phyloP scores from a whole-genome alignment of 1,284 basidiomycete genomes.

The Trichosporon inkin region DNA sequence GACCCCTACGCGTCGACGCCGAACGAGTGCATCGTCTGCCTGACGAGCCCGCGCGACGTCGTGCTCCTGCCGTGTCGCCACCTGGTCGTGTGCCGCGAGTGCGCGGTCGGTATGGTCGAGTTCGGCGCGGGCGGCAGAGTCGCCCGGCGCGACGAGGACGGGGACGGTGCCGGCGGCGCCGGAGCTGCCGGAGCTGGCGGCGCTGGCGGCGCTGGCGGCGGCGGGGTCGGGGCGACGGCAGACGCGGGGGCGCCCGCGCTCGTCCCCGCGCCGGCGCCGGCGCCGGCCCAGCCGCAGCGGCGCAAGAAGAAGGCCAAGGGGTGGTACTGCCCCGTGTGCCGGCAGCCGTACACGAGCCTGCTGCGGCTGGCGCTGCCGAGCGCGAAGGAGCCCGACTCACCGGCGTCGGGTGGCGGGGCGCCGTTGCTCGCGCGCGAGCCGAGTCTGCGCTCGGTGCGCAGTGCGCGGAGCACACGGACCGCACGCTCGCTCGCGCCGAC shows the following conservation, averaged over 20 bases:
- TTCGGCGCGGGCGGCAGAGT: constrained; percentile 85
- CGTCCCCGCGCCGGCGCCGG: constrained; percentile 26
- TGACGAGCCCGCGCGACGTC: constrained; percentile 78
- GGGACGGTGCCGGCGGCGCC: constrained; percentile 20
- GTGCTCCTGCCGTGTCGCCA: constrained; percentile 84
- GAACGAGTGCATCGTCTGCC: constrained; percentile 81
- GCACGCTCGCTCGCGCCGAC: constrained; percentile 42
- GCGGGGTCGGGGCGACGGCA: constrained; percentile 18
- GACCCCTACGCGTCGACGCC: constrained; percentile 66
- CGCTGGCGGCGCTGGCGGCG: not conserved
- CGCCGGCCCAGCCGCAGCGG: constrained; percentile 50
- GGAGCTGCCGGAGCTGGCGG: constrained; percentile 18
- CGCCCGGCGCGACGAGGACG: constrained; percentile 23
- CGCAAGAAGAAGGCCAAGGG: constrained; percentile 86
- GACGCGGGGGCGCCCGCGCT: constrained; percentile 26
- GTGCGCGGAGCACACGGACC: constrained; percentile 21
- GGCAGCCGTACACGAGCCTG: constrained; percentile 84
- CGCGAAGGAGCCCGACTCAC: constrained; percentile 36
- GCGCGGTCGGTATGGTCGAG: constrained; percentile 89
- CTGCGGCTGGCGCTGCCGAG: constrained; percentile 73
- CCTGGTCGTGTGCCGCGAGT: constrained; percentile 85
- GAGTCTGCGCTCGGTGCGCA: constrained; percentile 26
- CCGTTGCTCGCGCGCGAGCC: constrained; percentile 28
- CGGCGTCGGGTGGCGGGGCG: constrained; percentile 14
- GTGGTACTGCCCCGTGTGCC: constrained; percentile 89